Conservation (phyloP, 2,329 filamentous ascomycete species). For the Alternaria metachromatica region DNA sequence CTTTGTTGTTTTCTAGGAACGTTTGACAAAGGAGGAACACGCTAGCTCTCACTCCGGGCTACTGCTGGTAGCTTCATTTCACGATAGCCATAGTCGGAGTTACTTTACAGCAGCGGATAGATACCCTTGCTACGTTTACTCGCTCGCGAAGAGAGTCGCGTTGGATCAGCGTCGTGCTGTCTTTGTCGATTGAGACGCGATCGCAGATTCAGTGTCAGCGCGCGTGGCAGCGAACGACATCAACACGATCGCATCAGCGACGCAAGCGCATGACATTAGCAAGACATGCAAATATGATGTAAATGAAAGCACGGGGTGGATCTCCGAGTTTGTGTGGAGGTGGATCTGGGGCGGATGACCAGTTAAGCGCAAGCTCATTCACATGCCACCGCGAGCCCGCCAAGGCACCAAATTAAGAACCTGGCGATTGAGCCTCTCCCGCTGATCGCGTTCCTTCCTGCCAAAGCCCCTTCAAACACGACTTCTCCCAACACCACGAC, state of each 20-base stretch:
- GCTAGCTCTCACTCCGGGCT: not conserved
- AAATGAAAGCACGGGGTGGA: conserved; percentile 10
- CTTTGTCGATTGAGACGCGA: not conserved
- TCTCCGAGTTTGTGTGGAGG: conserved; percentile 13
- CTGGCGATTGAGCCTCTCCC: conserved; percentile 27
- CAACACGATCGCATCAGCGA: not conserved
- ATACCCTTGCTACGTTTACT: not conserved
- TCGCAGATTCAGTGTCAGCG: not conserved
- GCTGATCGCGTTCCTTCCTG: conserved; percentile 24
- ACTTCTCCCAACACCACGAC: conserved; percentile 17
- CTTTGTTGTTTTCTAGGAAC: not conserved
- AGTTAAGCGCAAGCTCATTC: conserved; percentile 27
- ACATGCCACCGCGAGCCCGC: conserved; percentile 28
- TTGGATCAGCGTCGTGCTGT: not conserved
- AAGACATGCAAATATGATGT: not conserved
- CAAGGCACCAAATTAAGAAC: conserved; percentile 33
- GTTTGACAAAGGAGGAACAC: not conserved
- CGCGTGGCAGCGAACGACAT: not conserved
- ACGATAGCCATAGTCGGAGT: conserved; percentile 2
- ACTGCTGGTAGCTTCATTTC: conserved; percentile 1
- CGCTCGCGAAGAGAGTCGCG: not conserved
- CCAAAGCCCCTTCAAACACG: conserved; percentile 24
- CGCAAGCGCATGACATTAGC: not conserved
- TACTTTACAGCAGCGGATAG: not conserved
- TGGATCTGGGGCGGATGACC: conserved; percentile 22